These are phyloP conservation scores for Lecanosticta acicola DNA, from an alignment of 2,329 filamentous ascomycete species.

Conservation along the genomic window DNA sequence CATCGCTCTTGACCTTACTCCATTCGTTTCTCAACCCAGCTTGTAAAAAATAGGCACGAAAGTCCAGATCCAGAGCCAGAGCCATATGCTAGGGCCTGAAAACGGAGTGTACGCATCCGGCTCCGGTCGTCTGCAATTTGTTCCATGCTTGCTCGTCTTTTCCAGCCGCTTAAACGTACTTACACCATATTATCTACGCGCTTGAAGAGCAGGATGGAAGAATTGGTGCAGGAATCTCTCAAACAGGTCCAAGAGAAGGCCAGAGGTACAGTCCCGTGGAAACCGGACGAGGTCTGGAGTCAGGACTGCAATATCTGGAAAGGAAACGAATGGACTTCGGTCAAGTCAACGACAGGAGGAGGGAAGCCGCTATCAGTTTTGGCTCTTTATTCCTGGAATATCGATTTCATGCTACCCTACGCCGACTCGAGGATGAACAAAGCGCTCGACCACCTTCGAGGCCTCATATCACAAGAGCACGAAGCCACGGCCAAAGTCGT, in stretches of 20 bases:
- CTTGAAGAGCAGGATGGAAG: slow-evolving; percentile 10
- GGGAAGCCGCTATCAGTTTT: slow-evolving; percentile 11
- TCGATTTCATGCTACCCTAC: slow-evolving; percentile 41
- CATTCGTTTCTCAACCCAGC: too few species aligned
- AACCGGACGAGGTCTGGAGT: slow-evolving; percentile 18
- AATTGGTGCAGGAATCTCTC: slow-evolving; percentile 14
- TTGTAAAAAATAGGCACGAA: too few species aligned
- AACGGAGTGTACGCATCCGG: too few species aligned
- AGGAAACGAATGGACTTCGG: slow-evolving; percentile 13
- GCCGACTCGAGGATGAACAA: slow-evolving; percentile 38
- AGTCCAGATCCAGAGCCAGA: too few species aligned
- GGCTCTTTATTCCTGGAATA: slow-evolving; percentile 45
- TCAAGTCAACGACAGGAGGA: not conserved
- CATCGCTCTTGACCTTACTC: not conserved
- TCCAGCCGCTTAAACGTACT: not conserved
- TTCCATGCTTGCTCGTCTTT: not conserved
- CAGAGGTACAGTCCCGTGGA: slow-evolving; percentile 19
- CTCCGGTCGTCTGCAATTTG: too few species aligned
- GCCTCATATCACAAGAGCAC: slow-evolving; percentile 23
- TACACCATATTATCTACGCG: not conserved
- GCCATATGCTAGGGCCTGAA: too few species aligned
- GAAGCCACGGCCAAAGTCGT: slow-evolving; percentile 34
- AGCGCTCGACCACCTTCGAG: slow-evolving; percentile 37
- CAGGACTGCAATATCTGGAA: slow-evolving; percentile 19
- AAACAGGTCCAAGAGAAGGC: slow-evolving; percentile 15